Conservation (phyloP, 2,329 filamentous ascomycete species). For the Aspergillus neotritici region DNA sequence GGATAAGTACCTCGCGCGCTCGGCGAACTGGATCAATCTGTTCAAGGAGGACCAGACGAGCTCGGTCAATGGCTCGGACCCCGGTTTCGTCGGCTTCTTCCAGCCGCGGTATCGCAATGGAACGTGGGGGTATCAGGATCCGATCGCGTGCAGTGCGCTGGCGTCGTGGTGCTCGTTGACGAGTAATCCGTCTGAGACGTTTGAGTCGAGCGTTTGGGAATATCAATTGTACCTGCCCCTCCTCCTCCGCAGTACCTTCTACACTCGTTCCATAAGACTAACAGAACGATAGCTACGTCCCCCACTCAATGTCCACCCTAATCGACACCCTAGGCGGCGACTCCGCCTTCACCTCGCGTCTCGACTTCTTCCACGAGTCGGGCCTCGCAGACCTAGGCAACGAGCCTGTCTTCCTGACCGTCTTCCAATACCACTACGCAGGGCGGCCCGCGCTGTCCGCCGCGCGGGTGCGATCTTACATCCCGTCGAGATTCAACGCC, state of each 20-base stretch:
- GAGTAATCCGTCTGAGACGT: slow-evolving; percentile 29
- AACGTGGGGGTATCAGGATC: slow-evolving; percentile 63
- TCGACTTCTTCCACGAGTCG: slow-evolving; percentile 59
- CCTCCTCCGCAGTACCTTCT: slow-evolving; percentile 48
- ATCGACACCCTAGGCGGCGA: slow-evolving; percentile 57
- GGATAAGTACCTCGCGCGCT: slow-evolving; percentile 54
- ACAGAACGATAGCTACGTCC: slow-evolving; percentile 52
- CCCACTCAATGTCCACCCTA: slow-evolving; percentile 48
- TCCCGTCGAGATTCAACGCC: slow-evolving; percentile 56
- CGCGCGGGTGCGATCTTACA: slow-evolving; percentile 56
- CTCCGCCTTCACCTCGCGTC: slow-evolving; percentile 50
- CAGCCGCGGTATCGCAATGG: slow-evolving; percentile 63
- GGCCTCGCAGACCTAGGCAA: slow-evolving; percentile 63
- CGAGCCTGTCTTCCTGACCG: slow-evolving; percentile 57
- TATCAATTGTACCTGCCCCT: slow-evolving; percentile 46
- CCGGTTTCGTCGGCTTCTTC: slow-evolving; percentile 66
- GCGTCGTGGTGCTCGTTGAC: slow-evolving; percentile 40
- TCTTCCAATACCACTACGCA: slow-evolving; percentile 66
- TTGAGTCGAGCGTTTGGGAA: slow-evolving; percentile 34
- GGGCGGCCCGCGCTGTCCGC: slow-evolving; percentile 52
- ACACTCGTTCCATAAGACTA: slow-evolving; percentile 38
- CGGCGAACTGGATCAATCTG: slow-evolving; percentile 63
- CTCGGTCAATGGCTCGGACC: slow-evolving; percentile 51
- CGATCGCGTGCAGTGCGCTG: slow-evolving; percentile 52
- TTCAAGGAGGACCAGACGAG: slow-evolving; percentile 59